Conservation (phyloP, 1,284 basidiomycete genomes). For the Fomitopsis palustris region DNA sequence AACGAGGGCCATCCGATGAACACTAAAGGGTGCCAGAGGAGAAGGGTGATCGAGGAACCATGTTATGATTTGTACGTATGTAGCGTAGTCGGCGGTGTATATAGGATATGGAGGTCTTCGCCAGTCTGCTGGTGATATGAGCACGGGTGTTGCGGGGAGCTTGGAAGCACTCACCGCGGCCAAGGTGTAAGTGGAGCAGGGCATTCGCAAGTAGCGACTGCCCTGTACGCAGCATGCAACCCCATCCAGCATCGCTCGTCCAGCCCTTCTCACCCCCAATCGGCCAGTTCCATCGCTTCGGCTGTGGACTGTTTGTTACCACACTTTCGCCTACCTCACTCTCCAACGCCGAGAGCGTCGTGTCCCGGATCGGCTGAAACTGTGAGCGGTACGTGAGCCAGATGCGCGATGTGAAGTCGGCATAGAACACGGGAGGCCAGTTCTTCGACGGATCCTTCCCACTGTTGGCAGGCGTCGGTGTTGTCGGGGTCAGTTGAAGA, state of each 20-base stretch:
- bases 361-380: conserved; percentile 79
- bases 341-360: conserved; percentile 51
- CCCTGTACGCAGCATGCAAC: conserved; percentile 95
- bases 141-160: background rate
- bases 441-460: conserved; percentile 44
- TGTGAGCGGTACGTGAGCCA: conserved; percentile 94
- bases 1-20: conserved; percentile 93
- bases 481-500: conserved; percentile 33
- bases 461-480: conserved; percentile 29
- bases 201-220: conserved; percentile 93
- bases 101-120: conserved; percentile 63
- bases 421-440: conserved; percentile 83
- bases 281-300: conserved; percentile 46
- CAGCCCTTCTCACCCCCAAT: conserved; percentile 70
- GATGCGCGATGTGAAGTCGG: conserved; percentile 85
- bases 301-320: conserved; percentile 31
- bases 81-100: conserved; percentile 57
- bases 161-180: conserved; percentile 62
- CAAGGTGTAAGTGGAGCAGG: conserved; percentile 79
- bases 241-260: conserved; percentile 96
- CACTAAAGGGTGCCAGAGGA: conserved; percentile 88
- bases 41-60: conserved; percentile 96
- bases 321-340: conserved; percentile 25
- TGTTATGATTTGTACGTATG: conserved; percentile 85
- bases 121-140: conserved; percentile 62